Evolutionary conservation across 2,329 filamentous ascomycete genomes (phyloP), one percentile per base, ranked within the genome.

Genomic region (Penicillium sp.): DNA sequence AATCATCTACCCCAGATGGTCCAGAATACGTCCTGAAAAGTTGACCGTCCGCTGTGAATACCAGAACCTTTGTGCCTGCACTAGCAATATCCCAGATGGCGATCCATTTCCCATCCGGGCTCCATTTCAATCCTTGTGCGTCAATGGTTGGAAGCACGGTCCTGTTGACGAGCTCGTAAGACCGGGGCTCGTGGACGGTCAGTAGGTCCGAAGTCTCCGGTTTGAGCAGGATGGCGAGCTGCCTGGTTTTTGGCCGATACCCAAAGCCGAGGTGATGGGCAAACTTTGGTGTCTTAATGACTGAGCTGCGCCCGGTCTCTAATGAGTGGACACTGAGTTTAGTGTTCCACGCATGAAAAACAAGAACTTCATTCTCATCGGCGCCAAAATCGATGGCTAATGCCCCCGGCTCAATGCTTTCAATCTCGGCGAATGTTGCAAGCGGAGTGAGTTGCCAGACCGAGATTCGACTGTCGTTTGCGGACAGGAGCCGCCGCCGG

Each of bases 1-100:
- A 69, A 23, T 66, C 68, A 47, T 73, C 72, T 4, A 74, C 66
- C 13, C 73, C 73, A 6, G 68, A 58, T 7, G 69, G 67, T 5
- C 78, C 78, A 4, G 74, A 73, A 60, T 82, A 83, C 0, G 79
- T 82, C 53, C 82, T 78, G 70, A 82, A 87, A 4, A 81, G 73
- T 61, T 86, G 79, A 1, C 83, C 85, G 64, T 86, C 83, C 2
- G 83, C 81, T 1, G 85, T 86, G 63, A 82, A 85, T 41, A 87
- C 77, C 53, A 80, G 70, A 12, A 86, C 67, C 54, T 77, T 80
- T 35, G 80, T 81, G 8, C 81, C 80, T 7, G 74, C 71, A 55
- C 79, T 81, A 3, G 82, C 76, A 33, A 80, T 72, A 64, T 86
- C 85, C 77, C 83, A 82, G 4, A 86, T 68, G 1, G 79, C 82